Evolutionary conservation across 257 asterid species (phyloP), one percentile per base, ranked within the genome.

Genomic region (Solanum etuberosum): DNA sequence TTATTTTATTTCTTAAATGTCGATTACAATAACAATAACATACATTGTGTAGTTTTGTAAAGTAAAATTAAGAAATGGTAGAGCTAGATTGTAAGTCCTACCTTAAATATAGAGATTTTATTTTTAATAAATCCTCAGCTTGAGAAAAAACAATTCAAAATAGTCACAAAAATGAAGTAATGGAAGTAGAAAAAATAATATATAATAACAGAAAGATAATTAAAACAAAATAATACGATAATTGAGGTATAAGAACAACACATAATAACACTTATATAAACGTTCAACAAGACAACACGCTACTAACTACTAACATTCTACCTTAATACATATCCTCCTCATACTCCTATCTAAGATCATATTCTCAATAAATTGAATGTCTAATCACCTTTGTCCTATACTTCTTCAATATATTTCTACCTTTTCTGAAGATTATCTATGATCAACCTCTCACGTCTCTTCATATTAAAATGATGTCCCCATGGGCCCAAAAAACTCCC

Each of bases 271-370:
- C 1, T 23, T 9, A 59, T 4, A 59, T 3, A 10, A 23, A 61
- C 1, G 2, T 9, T 23, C 6, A 59, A 61, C 14, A 59, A 23
- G 13, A 23, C 0, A 9, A 23, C 1, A 23, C 68, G 23, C 1
- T 9, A 10, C 4, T 4, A 59, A 9, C 31, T 23, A 61, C 7
- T 61, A 61, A 61, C 7, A 8, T 61, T 61, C 15, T 61, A 61
- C 2, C 15, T 2, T 61, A n/a, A 61, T 61, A 9, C 7, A 61
- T 5, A 61, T 10, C 15, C 13, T 61, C 8, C 13, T n/a, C 31
- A 61, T 9, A 9, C 7, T n/a, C 0, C 0, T 4, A 23, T 61
- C 29, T 61, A 61, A 23, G 0, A 9, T 61, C 0, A 0, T n/a
- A n/a, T 61, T 0, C 15, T 61, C 1, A 1, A 61, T n/a, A 61